Evolutionary conservation across 176 grass and related monocot species (phyloP), one percentile per base, ranked within the genome.

Genomic region (Urochloa ruziziensis): DNA sequence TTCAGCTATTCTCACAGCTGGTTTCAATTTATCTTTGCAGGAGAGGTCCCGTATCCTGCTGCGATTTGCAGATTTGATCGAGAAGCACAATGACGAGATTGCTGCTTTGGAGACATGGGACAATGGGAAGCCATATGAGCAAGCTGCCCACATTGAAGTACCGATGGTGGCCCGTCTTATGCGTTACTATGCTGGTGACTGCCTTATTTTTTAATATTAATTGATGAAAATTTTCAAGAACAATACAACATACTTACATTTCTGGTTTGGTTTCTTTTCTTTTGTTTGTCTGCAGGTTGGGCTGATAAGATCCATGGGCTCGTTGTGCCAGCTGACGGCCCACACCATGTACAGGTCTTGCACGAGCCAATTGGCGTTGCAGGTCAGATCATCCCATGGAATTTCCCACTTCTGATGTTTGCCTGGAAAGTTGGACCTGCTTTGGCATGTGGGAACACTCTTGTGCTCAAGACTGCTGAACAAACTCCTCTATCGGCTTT

Each of bases 91-190:
- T 27, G 97, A 94, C 21, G 91, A 99, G n/a, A 19, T 99, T 60
- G 97, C 93, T 48, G 91, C 97, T 75, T 57, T 99, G 84, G 97
- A 99, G 80, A 92, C 97, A 42, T 99, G 97, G 97, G 97, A 99
- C 75, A 99, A 92, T 5, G 97, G 97, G 37, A 99, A 99, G 74
- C 91, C 97, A 14, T 96, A 91, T 72, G 93, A 92, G 60, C 97
- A 99, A 73, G 77, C 93, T 85, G 91, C 96, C 25, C 36, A 54
- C 0, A 70, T 83, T 12, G 96, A 98, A 76, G 85, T 98, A 56
- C 96, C 96, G 3, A 95, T 95, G 96, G 10, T 95, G 24, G 91
- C 80, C 23, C 96, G 96, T 44, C 46, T 98, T 19, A 96, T 98
- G 84, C 91, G 96, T 29, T 98, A 98, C 74, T 98, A 98, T 83